A percentile compares a stretch with the other conserved stretches of the same genome.
These are phyloP conservation scores for Lepraria neglecta DNA, from an alignment of 495 filamentous ascomycete genomes.

Conservation along the genomic window DNA sequence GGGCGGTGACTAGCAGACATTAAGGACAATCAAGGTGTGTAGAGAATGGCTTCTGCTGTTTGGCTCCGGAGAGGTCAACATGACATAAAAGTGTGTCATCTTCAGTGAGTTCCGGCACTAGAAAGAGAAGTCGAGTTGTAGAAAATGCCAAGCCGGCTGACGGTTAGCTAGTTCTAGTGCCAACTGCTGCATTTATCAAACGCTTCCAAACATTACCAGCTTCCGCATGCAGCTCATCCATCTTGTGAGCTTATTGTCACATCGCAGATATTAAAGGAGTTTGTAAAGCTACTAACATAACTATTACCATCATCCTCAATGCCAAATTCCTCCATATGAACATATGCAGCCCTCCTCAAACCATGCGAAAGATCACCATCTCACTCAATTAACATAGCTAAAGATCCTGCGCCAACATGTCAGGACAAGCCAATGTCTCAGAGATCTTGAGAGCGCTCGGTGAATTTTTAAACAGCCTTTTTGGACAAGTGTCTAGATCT, in stretches of 20 bases:
- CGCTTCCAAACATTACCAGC: neutral
- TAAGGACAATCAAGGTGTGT: too few species aligned
- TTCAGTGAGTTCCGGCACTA: too few species aligned
- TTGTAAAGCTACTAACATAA: too few species aligned
- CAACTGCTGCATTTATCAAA: neutral
- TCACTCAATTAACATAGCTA: neutral
- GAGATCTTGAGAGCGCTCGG: constrained; percentile 15
- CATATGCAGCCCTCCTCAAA: neutral
- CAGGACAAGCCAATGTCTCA: constrained; percentile 14
- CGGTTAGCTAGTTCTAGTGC: neutral
- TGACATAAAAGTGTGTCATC: too few species aligned
- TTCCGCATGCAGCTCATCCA: constrained; percentile 1
- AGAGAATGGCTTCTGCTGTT: too few species aligned
- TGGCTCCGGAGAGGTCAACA: too few species aligned
- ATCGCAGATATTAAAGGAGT: neutral
- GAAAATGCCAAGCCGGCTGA: neutral
- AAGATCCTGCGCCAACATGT: neutral
- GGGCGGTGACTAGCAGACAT: too few species aligned
- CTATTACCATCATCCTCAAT: neutral
- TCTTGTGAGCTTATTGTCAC: neutral
- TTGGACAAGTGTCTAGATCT: neutral
- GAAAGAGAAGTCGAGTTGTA: too few species aligned
- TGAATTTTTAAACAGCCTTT: neutral
- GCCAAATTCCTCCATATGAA: neutral
- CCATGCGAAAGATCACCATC: neutral